Base-by-base conservation (phyloP, 148 eudicot genomes). In the Fagopyrum homotropicum region DNA sequence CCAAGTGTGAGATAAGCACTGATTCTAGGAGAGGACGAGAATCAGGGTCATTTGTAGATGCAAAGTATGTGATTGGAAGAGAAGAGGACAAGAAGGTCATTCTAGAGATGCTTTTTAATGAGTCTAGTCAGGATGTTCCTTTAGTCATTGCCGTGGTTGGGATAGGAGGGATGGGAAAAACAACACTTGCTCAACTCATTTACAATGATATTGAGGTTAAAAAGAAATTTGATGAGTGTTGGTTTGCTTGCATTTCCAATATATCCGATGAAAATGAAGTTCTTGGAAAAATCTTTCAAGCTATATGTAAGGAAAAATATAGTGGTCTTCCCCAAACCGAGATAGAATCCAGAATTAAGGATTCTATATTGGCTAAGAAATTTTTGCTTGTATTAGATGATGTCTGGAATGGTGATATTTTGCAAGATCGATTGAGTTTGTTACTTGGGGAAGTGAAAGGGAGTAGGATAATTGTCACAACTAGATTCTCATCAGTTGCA, bases 141-240 rank as follows among this genome's bases (percentile, higher is more conserved):
- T 60, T 80, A 30, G 71, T 78, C n/a, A 74, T 77, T 49, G 73
- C 73, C 54, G 74, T 76, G 1, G 15, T 78, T 86, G 56, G 56
- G n/a, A 52, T 52, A 52, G 79, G 40, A n/a, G 84, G 84, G 16
- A 19, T 81, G 19, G 83, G 83, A 4, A 81, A 82, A 46, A 82
- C 84, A 1, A 57, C 9, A 81, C 69, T 4, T 68, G 81, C 55
- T 43, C 78, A 78, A 4, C 78, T 82, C 83, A 0, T 51, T 0
- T 82, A 54, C 9, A 82, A 76, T 43, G 77, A 82, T 44, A 15
- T 57, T 0, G 40, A 6, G 51, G 15, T 49, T 0, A 43, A 48
- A 10, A 26, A 7, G 69, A 7, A 26, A 3, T 79, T 79, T 69
- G 26, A 66, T 0, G 6, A 22, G 15, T 79, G 61, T 49, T 45